A percentile compares a stretch with the other conserved stretches of the same genome.
These are phyloP conservation scores for Penicillium subrubescens DNA, from an alignment of 495 filamentous ascomycete genomes.

Conservation along the genomic window DNA sequence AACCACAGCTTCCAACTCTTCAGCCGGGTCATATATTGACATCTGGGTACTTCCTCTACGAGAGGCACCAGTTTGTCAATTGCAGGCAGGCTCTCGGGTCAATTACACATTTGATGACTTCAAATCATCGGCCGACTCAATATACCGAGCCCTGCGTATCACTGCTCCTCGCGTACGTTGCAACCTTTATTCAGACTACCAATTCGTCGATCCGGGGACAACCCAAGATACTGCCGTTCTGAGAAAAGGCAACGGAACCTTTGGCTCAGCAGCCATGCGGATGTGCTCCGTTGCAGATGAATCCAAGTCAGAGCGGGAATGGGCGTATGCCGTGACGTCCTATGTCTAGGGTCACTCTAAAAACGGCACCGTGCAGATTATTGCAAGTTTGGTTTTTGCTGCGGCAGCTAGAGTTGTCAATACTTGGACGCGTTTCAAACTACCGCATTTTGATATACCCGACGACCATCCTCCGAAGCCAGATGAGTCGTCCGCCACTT, in stretches of 20 bases:
- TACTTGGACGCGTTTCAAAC: not conserved
- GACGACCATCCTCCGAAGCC: slow-evolving; percentile 2
- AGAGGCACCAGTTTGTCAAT: not conserved
- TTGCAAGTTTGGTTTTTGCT: not conserved
- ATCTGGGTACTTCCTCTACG: not conserved
- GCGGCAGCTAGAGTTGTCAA: slow-evolving; percentile 3
- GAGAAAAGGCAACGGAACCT: too few relatives aligned
- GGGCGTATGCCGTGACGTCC: too few relatives aligned
- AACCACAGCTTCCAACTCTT: not conserved
- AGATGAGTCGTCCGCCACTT: slow-evolving; percentile 5
- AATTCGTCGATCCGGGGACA: too few relatives aligned
- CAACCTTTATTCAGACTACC: too few relatives aligned
- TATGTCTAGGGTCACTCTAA: slow-evolving; percentile 8
- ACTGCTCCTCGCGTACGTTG: too few relatives aligned
- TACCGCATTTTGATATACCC: slow-evolving; percentile 6
- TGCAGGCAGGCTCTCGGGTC: not conserved
- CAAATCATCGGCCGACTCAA: too few relatives aligned
- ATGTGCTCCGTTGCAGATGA: too few relatives aligned
- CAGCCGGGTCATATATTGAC: not conserved
- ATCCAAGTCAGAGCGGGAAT: too few relatives aligned
- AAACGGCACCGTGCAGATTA: not conserved
- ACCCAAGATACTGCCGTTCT: too few relatives aligned
- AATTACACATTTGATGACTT: not conserved
- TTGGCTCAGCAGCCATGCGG: too few relatives aligned
- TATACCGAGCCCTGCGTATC: too few relatives aligned